phyloP scores from a whole-genome alignment of 495 filamentous ascomycete genomes.

The Podospora conica region DNA sequence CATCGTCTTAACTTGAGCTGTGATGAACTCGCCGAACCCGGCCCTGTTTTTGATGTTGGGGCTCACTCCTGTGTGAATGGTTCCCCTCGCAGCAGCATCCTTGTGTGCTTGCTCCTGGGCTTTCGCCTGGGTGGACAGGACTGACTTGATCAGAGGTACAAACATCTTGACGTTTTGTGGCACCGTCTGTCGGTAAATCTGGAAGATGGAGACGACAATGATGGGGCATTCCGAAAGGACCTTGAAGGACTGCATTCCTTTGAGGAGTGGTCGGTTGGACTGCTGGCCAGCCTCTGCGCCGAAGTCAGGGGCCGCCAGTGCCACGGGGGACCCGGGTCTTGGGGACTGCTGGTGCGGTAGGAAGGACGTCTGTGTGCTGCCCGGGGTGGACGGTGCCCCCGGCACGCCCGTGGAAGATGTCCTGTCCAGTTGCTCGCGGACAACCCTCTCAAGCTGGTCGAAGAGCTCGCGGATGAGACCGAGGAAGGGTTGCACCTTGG shows the following conservation, averaged over 20 bases:
- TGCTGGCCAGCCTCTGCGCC: constrained; percentile 72
- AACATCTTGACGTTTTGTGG: constrained; percentile 83
- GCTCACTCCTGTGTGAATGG: constrained; percentile 88
- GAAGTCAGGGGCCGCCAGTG: constrained; percentile 46
- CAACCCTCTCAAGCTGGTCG: constrained; percentile 84
- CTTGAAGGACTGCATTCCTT: constrained; percentile 98
- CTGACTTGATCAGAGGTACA: constrained; percentile 86
- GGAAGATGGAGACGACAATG: constrained; percentile 97
- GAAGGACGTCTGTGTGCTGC: constrained; percentile 59
- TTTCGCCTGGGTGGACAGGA: constrained; percentile 81
- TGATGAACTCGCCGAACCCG: constrained; percentile 96
- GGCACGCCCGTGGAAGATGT: constrained; percentile 51
- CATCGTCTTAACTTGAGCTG: constrained; percentile 98
- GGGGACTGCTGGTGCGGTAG: constrained; percentile 63
- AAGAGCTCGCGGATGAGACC: constrained; percentile 94
- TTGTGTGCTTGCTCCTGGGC: constrained; percentile 89
- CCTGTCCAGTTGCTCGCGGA: constrained; percentile 87
- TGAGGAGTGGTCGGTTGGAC: constrained; percentile 68
- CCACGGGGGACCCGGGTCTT: constrained; percentile 80
- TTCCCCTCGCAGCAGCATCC: constrained; percentile 66
- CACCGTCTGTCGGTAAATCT: constrained; percentile 76
- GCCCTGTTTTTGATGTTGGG: constrained; percentile 88
- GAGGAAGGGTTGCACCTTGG: constrained; percentile 82
- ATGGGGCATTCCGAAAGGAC: constrained; percentile 97
- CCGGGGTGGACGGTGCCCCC: constrained; percentile 66